Evolutionary conservation across 495 filamentous ascomycete species (phyloP).

Genomic region (Apodospora peruviana): DNA sequence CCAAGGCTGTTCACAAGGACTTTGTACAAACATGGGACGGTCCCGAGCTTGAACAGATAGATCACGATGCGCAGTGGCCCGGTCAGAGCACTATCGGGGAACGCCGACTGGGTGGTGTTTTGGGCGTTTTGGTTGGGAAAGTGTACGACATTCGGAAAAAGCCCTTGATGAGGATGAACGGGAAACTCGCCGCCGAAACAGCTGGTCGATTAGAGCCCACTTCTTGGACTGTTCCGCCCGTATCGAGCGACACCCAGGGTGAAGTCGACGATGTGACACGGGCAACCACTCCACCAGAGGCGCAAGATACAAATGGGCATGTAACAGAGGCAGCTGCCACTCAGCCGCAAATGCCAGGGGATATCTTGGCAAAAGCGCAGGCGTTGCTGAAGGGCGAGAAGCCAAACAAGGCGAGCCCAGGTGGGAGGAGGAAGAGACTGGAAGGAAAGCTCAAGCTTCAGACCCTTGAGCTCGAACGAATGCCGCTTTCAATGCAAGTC

Average conservation of each 20-base stretch:
- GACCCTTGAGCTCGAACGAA: slow-evolving; percentile 76
- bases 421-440: slow-evolving; percentile 18
- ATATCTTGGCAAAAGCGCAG: neutral
- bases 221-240: neutral
- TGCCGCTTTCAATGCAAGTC: slow-evolving; percentile 64
- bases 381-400: neutral
- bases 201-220: neutral
- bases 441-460: slow-evolving; percentile 62
- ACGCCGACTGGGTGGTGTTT: slow-evolving; percentile 58
- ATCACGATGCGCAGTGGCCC: slow-evolving; percentile 47
- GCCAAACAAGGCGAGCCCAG: neutral
- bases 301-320: neutral
- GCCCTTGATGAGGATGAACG: slow-evolving; percentile 2
- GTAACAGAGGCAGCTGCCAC: neutral
- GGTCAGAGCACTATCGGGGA: slow-evolving; percentile 44
- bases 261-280: neutral
- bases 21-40: slow-evolving; percentile 63
- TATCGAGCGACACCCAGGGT: neutral
- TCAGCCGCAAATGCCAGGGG: neutral
- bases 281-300: neutral
- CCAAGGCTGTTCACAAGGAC: slow-evolving; percentile 46
- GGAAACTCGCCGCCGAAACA: neutral
- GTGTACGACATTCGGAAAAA: slow-evolving; percentile 54
- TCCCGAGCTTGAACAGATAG: slow-evolving; percentile 50
- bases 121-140: slow-evolving; percentile 64